phyloP scores from a whole-genome alignment of 768 basidiomycete species.

The Baorangia bicolor region DNA sequence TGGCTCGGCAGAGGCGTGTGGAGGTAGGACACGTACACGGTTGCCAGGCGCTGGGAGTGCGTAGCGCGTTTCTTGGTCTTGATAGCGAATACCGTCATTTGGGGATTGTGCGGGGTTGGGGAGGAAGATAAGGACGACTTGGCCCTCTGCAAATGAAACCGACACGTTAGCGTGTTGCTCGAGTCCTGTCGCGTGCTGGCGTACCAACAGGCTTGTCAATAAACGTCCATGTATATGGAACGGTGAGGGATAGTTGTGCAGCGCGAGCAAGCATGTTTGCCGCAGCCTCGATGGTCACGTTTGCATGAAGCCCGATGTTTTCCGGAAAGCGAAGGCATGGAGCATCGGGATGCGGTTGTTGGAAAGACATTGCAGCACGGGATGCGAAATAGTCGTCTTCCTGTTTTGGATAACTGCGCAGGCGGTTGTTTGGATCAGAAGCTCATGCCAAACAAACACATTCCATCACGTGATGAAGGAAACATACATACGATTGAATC shows the following conservation, averaged over 20 bases:
- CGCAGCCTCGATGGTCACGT: constrained; percentile 56
- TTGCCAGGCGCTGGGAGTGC: constrained; percentile 45
- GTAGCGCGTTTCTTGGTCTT: constrained; percentile 68
- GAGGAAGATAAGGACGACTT: constrained; percentile 65
- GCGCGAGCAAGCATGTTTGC: constrained; percentile 61
- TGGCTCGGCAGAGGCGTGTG: too few species aligned
- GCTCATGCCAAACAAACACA: constrained; percentile 27
- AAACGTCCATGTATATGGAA: constrained; percentile 71
- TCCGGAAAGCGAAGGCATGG: constrained; percentile 74
- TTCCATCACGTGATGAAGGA: constrained; percentile 6
- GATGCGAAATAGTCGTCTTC: background rate
- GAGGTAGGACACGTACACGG: constrained; percentile 46
- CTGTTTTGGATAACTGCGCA: constrained; percentile 9
- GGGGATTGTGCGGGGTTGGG: constrained; percentile 61
- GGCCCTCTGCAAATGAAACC: constrained; percentile 49
- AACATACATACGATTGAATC: too few species aligned
- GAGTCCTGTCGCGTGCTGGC: constrained; percentile 15
- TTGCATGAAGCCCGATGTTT: constrained; percentile 53
- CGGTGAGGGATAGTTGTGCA: constrained; percentile 49
- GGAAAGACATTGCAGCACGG: constrained; percentile 26
- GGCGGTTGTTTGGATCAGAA: constrained; percentile 32
- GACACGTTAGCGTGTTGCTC: background rate
- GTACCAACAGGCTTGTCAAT: constrained; percentile 76
- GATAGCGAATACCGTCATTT: constrained; percentile 73
- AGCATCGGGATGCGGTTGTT: constrained; percentile 56